A percentile compares a stretch with the other conserved stretches of the same genome.
These are phyloP conservation scores for Pestalotiopsis fici DNA, from an alignment of 2,329 filamentous ascomycete species.

Conservation along the genomic window DNA sequence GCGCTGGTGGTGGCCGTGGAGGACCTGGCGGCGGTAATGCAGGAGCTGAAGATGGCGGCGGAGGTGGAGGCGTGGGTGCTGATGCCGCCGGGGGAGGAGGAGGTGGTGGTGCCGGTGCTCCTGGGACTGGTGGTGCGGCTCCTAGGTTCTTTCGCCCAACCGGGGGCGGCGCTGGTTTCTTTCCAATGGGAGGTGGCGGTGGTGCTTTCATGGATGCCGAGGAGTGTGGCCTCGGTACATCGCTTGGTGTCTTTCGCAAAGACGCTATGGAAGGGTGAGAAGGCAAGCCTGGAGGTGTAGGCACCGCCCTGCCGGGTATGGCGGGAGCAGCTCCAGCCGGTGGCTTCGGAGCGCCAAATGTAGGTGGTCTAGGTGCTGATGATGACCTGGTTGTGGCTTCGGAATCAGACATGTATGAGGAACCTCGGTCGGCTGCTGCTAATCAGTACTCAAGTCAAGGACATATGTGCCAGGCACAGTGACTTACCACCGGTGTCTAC, in stretches of 20 bases:
- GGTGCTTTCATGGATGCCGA: constrained; percentile 66
- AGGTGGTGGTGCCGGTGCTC: constrained; percentile 31
- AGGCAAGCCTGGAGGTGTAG: constrained; percentile 35
- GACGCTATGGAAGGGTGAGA: constrained; percentile 58
- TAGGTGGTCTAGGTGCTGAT: constrained; percentile 55
- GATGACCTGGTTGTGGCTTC: constrained; percentile 47
- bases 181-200: constrained; percentile 76
- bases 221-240: constrained; percentile 58
- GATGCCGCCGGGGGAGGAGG: constrained; percentile 25
- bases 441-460: not conserved
- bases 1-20: constrained; percentile 21
- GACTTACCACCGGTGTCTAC: constrained; percentile 69
- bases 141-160: constrained; percentile 54
- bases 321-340: constrained; percentile 61
- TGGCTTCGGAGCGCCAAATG: constrained; percentile 54
- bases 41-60: constrained; percentile 33
- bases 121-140: constrained; percentile 1
- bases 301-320: constrained; percentile 56
- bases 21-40: constrained; percentile 30
- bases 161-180: constrained; percentile 69
- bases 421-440: constrained; percentile 60
- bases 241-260: constrained; percentile 58
- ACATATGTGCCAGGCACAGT: not conserved
- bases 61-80: constrained; percentile 27
- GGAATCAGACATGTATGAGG: constrained; percentile 81